Evolutionary conservation across 306 rosid species (phyloP), one percentile per base, ranked within the genome.

Genomic region (Herpetospermum pedunculosum): DNA sequence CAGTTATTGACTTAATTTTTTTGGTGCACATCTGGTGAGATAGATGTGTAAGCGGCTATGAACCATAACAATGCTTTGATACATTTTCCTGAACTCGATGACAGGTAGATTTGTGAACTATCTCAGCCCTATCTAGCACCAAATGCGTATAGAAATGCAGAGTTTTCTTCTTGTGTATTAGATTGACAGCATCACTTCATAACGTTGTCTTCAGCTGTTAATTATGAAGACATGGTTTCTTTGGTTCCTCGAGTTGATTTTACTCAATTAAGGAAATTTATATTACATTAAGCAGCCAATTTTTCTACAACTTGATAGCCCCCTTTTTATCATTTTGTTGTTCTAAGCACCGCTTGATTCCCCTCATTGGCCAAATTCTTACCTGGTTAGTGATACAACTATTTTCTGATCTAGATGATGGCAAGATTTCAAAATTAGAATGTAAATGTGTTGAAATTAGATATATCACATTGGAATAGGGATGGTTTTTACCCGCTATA

Each of bases 21-120:
- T 30, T 13, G 67, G 9, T 29, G 18, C 40, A 55, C 40, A 8
- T 29, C 23, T 29, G 3, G 10, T 58, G 37, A 58, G 67, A 58
- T 18, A 29, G 38, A 58, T 58, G 29, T 18, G 26, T 4, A 6
- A 19, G 6, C 12, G 15, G 52, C n/a, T 47, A 4, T 32, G 29
- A 60, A 29, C 32, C 26, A 63, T 63, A 38, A 64, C 58, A 19
- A 55, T 55, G 18, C 35, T 25, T 7, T 37, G 29, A 65, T 19
- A 18, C 30, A 3, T 65, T 21, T 62, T 21, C 72, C n/a, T 11
- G 12, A 40, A 19, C 23, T 62, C 79, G 54, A 76, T 75, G 49
- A 77, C 91, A 84, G 91, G 88, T 73, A 79, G 88, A 63, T 87
- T 84, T 70, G 83, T 76, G 72, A 84, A 79, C 80, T 84, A 87